Evolutionary conservation across 2,329 filamentous ascomycete species (phyloP), one percentile per base, ranked within the genome.

Genomic region (Knoxdaviesia capensis): DNA sequence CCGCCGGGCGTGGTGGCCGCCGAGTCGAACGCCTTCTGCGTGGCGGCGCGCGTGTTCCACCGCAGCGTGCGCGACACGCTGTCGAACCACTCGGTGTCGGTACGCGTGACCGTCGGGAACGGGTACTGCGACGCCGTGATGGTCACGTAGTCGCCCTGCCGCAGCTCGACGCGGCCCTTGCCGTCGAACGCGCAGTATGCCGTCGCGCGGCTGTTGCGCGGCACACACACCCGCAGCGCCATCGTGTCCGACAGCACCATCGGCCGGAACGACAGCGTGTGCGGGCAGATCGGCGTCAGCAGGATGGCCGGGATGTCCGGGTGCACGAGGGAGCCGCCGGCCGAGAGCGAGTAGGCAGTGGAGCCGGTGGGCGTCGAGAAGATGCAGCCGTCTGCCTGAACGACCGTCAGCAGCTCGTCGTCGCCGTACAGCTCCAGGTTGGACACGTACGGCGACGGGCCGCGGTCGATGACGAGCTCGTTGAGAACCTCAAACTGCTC

Each of bases 401-500:
- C 83, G 41, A 94, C 84, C 10, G 90, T 98, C 51, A 98, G 70
- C 37, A 94, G 77, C 58, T 93, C 85, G 54, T 93, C 82, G 55
- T 98, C 90, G 48, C 87, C 90, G 57, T 93, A 96, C 7, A 98
- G 69, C 62, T 98, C 90, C 35, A 98, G 69, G 60, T 94, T 93
- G 37, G 88, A 96, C 45, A 98, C 88, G 56, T 96, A 98, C 20
- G 88, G 87, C 10, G 84, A 93, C 53, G 90, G 90, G 48, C 90
- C 90, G 46, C 90, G 83, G 62, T 98, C 90, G 52, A 98, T 96
- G 58, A 98, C 88, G 41, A 98, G 77, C 63, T 98, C 90, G 60
- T 98, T 98, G 48, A 98, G 75, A 20, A 98, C 88, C 62, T 98
- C 90, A 48, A 94, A 96, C 53, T 94, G 87, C 62, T 96, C 88